phyloP scores from a whole-genome alignment of 805 yeast genomes.

The Alloascoidea hylecoeti region DNA sequence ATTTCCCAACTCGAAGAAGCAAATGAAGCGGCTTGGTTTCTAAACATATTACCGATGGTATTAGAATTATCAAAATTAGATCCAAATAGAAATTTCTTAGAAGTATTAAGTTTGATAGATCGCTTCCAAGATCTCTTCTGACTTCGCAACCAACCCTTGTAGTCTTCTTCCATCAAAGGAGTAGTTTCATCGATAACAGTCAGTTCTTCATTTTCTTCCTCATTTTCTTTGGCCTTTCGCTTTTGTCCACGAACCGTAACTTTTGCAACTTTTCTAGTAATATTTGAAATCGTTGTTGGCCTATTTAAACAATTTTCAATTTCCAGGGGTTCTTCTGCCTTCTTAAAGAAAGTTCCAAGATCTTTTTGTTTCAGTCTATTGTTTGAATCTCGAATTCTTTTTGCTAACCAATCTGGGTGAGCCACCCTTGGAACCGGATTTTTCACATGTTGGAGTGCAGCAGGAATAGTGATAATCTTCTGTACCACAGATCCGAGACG shows the following conservation, averaged over 20 bases:
- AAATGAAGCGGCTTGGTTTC: conserved; percentile 66
- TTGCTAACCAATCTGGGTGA: conserved; percentile 88
- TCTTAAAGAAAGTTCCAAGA: conserved; percentile 41
- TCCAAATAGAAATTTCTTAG: conserved; percentile 76
- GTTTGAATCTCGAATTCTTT: conserved; percentile 39
- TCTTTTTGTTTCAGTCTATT: conserved; percentile 65
- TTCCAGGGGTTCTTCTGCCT: conserved; percentile 29
- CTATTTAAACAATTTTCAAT: conserved; percentile 56
- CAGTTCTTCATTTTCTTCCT: conserved; percentile 30
- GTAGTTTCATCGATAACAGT: conserved; percentile 14
- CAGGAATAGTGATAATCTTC: conserved; percentile 93
- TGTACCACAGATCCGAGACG: conserved; percentile 88
- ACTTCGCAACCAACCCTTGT: conserved; percentile 37
- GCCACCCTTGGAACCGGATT: conserved; percentile 93
- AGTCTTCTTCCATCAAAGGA: conserved; percentile 21
- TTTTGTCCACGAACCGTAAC: conserved; percentile 20
- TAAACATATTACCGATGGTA: conserved; percentile 51
- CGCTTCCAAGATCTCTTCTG: conserved; percentile 83
- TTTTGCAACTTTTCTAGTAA: conserved; percentile 18
- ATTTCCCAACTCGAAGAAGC: conserved; percentile 80
- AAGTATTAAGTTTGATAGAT: conserved; percentile 55
- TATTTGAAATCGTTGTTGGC: conserved; percentile 5
- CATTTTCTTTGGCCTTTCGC: conserved; percentile 17
- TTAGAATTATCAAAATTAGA: conserved; percentile 27
- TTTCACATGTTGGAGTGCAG: conserved; percentile 74